Conservation (phyloP, 2,329 filamentous ascomycete species). For the Cladophialophora bantiana region DNA sequence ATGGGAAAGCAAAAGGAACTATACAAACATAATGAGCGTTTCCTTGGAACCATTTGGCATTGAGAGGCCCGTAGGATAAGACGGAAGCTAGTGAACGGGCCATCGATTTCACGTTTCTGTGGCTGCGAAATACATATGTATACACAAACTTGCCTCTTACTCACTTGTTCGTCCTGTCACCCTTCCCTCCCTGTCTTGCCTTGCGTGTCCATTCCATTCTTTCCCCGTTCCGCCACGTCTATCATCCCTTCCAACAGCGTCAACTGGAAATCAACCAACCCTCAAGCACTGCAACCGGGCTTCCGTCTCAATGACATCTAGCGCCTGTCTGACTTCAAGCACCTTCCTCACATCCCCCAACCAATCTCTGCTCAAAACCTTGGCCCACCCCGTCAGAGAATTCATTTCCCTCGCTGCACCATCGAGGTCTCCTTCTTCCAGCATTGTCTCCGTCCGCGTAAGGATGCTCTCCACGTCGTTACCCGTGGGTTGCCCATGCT, state of each 20-base stretch:
- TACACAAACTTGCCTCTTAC: neutral
- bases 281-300: constrained; percentile 86
- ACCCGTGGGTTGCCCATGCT: constrained; percentile 81
- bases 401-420: constrained; percentile 95
- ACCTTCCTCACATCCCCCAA: constrained; percentile 87
- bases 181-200: neutral
- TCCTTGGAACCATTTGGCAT: neutral
- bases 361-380: constrained; percentile 94
- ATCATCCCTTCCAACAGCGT: constrained; percentile 7
- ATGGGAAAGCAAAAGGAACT: neutral
- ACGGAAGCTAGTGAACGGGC: neutral
- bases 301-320: constrained; percentile 94
- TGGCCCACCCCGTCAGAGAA: constrained; percentile 88
- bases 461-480: constrained; percentile 94
- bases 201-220: neutral
- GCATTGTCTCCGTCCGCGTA: constrained; percentile 82
- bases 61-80: neutral
- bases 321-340: constrained; percentile 91
- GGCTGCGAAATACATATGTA: constrained; percentile 7
- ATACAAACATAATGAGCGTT: neutral
- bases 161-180: neutral
- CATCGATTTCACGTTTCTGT: neutral
- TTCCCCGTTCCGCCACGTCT: neutral
- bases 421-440: constrained; percentile 94
- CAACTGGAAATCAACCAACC: constrained; percentile 64